These are phyloP conservation scores for Hanseniaspora valbyensis DNA, from an alignment of 805 yeast genomes.

Conservation along the genomic window DNA sequence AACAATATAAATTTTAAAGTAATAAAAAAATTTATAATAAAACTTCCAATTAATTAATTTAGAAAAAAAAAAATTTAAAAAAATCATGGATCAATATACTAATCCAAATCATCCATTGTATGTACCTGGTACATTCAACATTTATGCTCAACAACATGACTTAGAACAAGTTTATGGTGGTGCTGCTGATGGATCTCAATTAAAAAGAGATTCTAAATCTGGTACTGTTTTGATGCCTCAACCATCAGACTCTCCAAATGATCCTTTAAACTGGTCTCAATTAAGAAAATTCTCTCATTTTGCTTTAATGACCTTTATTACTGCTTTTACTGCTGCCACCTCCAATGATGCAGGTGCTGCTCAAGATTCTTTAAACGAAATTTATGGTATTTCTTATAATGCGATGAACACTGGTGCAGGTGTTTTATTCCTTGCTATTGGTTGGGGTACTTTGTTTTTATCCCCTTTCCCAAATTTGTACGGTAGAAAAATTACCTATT, in stretches of 20 bases:
- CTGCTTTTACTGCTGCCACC: conserved; percentile 61
- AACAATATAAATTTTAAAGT: neutral
- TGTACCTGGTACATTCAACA: conserved; percentile 47
- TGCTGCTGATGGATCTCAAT: conserved; percentile 23
- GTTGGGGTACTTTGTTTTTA: conserved; percentile 48
- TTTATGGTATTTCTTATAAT: conserved; percentile 53
- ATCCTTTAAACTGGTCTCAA: conserved; percentile 51
- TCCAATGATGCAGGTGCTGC: conserved; percentile 66
- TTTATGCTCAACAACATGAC: conserved; percentile 32
- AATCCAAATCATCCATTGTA: conserved; percentile 35
- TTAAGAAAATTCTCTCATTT: conserved; percentile 37
- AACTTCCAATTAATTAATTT: neutral
- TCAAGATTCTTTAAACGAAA: conserved; percentile 52
- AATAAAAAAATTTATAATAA: neutral
- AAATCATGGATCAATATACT: conserved; percentile 31
- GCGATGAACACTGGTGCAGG: conserved; percentile 76
- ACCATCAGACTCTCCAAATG: conserved; percentile 54
- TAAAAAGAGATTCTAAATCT: conserved; percentile 28
- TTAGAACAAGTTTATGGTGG: conserved; percentile 24
- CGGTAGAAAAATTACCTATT: conserved; percentile 55
- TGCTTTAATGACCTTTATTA: conserved; percentile 41
- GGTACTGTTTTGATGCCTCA: conserved; percentile 46
- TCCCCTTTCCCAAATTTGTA: conserved; percentile 61
- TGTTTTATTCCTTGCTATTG: conserved; percentile 61
- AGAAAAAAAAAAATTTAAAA: neutral